Evolutionary conservation across 192 early-diverging fungal genomes (phyloP).

Genomic region (Coemansia sp.): DNA sequence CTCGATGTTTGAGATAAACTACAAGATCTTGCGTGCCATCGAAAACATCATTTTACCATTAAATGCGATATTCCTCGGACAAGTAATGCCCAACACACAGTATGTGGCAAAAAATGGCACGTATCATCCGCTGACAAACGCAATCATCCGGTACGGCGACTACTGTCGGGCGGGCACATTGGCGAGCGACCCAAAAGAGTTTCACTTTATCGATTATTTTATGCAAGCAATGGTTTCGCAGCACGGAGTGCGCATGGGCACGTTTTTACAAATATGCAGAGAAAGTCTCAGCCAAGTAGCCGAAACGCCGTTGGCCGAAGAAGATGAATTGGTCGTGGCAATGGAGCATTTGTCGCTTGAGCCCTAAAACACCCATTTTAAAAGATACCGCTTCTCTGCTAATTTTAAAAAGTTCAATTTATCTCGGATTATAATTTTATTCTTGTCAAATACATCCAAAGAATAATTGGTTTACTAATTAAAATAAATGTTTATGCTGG

Average conservation of each 20-base stretch:
- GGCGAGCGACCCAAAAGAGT: neutral
- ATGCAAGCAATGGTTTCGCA: constrained; percentile 39
- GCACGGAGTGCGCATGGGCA: constrained; percentile 32
- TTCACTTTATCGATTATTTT: constrained; percentile 43
- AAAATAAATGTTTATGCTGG: neutral
- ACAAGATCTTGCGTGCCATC: constrained; percentile 38
- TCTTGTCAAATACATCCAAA: neutral
- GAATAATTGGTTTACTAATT: too few relatives aligned
- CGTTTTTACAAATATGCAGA: constrained; percentile 30
- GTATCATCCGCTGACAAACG: constrained; percentile 30
- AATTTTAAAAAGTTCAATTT: too few relatives aligned
- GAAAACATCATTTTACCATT: constrained; percentile 39
- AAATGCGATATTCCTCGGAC: constrained; percentile 31
- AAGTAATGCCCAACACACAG: constrained; percentile 8
- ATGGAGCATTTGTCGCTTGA: constrained; percentile 22
- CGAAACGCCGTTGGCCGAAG: neutral
- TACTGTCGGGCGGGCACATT: neutral
- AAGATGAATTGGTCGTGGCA: constrained; percentile 22
- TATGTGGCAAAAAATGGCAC: constrained; percentile 15
- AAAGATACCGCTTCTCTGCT: neutral
- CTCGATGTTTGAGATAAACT: constrained; percentile 45
- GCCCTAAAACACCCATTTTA: neutral
- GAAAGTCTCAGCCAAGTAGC: constrained; percentile 9
- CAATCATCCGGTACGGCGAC: constrained; percentile 23
- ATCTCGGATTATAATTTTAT: neutral